Conservation (phyloP, 345 rosid species). For the Brassica nigra region DNA sequence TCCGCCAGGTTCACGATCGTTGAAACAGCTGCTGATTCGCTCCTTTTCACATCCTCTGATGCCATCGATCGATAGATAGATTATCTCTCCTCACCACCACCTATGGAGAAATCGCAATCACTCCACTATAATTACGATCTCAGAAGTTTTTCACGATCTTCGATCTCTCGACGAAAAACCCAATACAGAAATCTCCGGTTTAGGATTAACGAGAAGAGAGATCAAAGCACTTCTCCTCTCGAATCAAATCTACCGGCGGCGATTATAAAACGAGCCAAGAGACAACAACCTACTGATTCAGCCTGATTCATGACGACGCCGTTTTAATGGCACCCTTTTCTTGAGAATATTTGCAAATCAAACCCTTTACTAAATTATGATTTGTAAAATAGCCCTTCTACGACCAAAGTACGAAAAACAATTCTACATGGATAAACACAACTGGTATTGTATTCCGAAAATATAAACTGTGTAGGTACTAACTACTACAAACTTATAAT, state of each 20-base stretch:
- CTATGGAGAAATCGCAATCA: conserved; percentile 1
- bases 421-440: neutral
- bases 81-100: no score
- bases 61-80: conserved; percentile 59
- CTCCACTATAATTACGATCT: conserved; percentile 20
- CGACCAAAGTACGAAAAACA: neutral
- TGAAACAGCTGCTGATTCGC: conserved; percentile 84
- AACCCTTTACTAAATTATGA: neutral
- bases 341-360: neutral
- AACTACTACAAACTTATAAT: neutral
- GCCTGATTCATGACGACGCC: neutral
- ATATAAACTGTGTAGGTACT: neutral
- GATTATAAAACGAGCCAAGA: neutral
- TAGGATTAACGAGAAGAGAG: neutral
- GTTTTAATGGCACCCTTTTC: neutral
- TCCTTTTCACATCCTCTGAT: conserved; percentile 92
- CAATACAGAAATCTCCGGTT: conserved; percentile 7
- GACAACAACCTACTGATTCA: neutral
- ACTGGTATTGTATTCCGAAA: neutral
- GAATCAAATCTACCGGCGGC: neutral
- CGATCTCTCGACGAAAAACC: conserved; percentile 16
- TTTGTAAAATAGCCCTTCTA: neutral
- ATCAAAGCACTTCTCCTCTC: neutral
- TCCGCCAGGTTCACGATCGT: conserved; percentile 93
- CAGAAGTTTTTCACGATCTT: neutral